Evolutionary conservation across 805 yeast species (phyloP).

Genomic region (Candida morakotiae): DNA sequence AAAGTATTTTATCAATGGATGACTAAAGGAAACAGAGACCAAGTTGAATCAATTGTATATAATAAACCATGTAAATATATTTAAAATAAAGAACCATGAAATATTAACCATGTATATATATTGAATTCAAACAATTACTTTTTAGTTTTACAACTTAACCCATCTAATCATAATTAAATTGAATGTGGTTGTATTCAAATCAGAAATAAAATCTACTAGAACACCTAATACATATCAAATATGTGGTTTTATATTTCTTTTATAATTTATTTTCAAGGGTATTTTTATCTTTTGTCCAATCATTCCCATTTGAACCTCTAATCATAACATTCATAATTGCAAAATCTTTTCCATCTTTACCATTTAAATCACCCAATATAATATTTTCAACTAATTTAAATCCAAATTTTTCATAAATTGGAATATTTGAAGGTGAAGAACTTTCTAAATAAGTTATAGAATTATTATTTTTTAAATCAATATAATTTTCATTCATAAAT

Average conservation of each 20-base stretch:
- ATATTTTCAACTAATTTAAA: slow-evolving; percentile 48
- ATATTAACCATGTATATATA: slow-evolving; percentile 1
- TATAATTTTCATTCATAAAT: slow-evolving; percentile 41
- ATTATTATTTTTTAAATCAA: slow-evolving; percentile 38
- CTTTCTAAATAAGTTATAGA: slow-evolving; percentile 49
- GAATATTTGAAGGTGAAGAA: slow-evolving; percentile 42
- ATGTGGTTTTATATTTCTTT: too few relatives aligned
- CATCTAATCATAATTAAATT: too few relatives aligned
- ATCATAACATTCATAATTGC: slow-evolving; percentile 45
- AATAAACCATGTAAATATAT: too few relatives aligned
- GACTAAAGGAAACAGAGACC: slow-evolving; percentile 20
- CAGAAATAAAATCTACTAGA: too few relatives aligned
- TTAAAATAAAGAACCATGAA: too few relatives aligned
- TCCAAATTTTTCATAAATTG: slow-evolving; percentile 51
- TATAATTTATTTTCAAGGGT: slow-evolving; percentile 1
- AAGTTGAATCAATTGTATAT: too few relatives aligned
- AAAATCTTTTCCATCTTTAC: slow-evolving; percentile 34
- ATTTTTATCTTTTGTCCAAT: slow-evolving; percentile 25
- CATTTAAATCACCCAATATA: slow-evolving; percentile 32
- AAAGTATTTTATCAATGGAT: slow-evolving; percentile 39
- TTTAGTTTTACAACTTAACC: too few relatives aligned
- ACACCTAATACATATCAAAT: too few relatives aligned
- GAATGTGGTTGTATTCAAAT: too few relatives aligned
- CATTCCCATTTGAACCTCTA: slow-evolving; percentile 31
- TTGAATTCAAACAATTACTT: too few relatives aligned